A percentile compares a stretch with the other conserved stretches of the same genome.
Conservation (phyloP, 192 early-diverging fungal genomes). For the Dissophora globulifera region DNA sequence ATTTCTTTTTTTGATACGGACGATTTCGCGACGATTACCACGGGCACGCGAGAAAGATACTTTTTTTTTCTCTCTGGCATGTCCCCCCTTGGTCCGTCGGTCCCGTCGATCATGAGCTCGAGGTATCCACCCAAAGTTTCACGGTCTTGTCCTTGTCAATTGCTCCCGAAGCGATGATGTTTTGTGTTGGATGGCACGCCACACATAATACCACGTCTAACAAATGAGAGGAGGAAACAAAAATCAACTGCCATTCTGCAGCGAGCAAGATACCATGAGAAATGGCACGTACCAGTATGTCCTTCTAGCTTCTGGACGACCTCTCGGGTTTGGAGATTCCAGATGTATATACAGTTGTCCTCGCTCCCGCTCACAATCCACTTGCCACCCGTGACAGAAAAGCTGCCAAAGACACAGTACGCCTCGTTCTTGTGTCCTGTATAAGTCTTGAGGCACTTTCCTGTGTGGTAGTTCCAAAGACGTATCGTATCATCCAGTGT, state of each 20-base stretch:
- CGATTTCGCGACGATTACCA: not conserved
- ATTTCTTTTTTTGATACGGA: too few species aligned
- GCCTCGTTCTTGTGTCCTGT: constrained; percentile 90
- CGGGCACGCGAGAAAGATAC: not conserved
- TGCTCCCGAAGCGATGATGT: constrained; percentile 95
- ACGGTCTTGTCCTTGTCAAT: constrained; percentile 92
- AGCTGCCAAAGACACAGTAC: constrained; percentile 94
- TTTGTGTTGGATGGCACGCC: constrained; percentile 91
- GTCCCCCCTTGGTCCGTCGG: not conserved
- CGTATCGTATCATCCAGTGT: constrained; percentile 94
- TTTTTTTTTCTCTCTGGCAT: constrained; percentile 4
- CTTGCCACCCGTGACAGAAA: constrained; percentile 91
- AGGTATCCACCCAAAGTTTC: constrained; percentile 82
- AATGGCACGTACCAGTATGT: constrained; percentile 76
- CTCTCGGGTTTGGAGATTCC: constrained; percentile 96
- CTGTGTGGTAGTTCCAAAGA: constrained; percentile 94
- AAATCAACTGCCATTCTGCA: too few species aligned
- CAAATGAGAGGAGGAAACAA: constrained; percentile 59
- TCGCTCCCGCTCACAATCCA: constrained; percentile 98
- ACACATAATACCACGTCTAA: constrained; percentile 92
- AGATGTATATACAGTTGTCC: constrained; percentile 94
- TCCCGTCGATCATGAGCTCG: constrained; percentile 29
- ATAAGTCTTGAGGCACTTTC: constrained; percentile 97
- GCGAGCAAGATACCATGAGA: not conserved
- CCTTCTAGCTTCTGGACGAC: constrained; percentile 94